Conservation (phyloP, 306 rosid genomes). For the Cucurbita argyrosperma region DNA sequence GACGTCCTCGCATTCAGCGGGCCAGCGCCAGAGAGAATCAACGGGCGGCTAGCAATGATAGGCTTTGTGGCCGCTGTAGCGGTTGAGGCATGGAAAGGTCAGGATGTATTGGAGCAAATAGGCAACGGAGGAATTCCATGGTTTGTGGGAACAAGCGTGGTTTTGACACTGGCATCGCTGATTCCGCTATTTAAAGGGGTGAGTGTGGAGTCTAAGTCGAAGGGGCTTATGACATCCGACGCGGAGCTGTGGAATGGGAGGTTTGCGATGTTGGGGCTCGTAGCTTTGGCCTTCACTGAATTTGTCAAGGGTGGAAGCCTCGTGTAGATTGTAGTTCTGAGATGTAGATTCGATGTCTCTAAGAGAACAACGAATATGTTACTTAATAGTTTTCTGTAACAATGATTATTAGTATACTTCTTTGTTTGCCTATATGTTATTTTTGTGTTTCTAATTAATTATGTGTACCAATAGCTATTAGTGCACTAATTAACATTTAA, state of each 20-base stretch:
- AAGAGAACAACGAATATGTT: too few species aligned
- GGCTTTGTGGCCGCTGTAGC: slow-evolving; percentile 73
- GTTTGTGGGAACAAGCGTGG: slow-evolving; percentile 46
- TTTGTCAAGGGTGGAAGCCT: slow-evolving; percentile 46
- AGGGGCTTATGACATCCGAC: slow-evolving; percentile 41
- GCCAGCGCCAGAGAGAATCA: slow-evolving; percentile 85
- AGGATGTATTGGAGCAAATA: slow-evolving; percentile 49
- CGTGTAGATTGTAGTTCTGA: background rate
- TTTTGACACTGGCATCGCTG: slow-evolving; percentile 49
- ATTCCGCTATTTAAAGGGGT: slow-evolving; percentile 58
- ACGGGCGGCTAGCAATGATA: slow-evolving; percentile 79
- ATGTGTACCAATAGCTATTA: too few species aligned
- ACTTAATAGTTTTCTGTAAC: too few species aligned
- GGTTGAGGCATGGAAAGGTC: slow-evolving; percentile 45
- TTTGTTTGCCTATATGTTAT: too few species aligned
- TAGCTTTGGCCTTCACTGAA: slow-evolving; percentile 62
- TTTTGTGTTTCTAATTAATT: too few species aligned
- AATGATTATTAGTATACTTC: too few species aligned
- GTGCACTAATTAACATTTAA: too few species aligned
- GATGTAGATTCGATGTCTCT: background rate
- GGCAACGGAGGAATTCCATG: slow-evolving; percentile 49
- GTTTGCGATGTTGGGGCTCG: slow-evolving; percentile 70
- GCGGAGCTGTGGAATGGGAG: slow-evolving; percentile 84
- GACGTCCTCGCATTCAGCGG: slow-evolving; percentile 65
- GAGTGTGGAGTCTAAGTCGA: slow-evolving; percentile 51